Evolutionary conservation across 2,329 filamentous ascomycete genomes (phyloP).

Genomic region (Calonectria naviculata): DNA sequence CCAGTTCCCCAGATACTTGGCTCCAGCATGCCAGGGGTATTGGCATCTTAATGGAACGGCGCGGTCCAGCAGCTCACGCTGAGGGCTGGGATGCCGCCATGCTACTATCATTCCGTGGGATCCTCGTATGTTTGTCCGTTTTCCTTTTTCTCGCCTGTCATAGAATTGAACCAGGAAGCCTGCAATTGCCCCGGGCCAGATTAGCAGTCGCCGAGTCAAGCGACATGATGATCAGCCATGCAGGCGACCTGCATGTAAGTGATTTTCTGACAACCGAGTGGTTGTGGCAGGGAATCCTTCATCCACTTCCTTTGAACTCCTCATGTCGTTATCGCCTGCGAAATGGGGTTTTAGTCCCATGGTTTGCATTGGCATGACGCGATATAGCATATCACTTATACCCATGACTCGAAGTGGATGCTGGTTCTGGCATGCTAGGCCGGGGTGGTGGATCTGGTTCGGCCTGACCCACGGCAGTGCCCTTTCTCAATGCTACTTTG

Average conservation of each 20-base stretch:
- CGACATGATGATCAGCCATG: neutral
- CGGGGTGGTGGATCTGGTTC: slow-evolving; percentile 33
- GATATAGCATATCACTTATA: slow-evolving; percentile 42
- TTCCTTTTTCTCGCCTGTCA: slow-evolving; percentile 1
- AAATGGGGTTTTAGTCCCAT: neutral
- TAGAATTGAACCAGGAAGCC: neutral
- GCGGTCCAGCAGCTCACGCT: slow-evolving; percentile 48
- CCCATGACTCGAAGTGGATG: slow-evolving; percentile 37
- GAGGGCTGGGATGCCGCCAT: slow-evolving; percentile 51
- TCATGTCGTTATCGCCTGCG: slow-evolving; percentile 4
- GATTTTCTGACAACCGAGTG: slow-evolving; percentile 3
- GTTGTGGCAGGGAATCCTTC: slow-evolving; percentile 2
- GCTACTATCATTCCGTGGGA: slow-evolving; percentile 50
- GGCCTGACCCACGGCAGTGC: slow-evolving; percentile 25
- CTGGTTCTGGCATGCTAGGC: slow-evolving; percentile 25
- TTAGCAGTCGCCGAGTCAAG: slow-evolving; percentile 1
- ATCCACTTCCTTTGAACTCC: neutral
- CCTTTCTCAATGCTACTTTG: slow-evolving; percentile 35
- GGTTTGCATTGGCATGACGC: slow-evolving; percentile 38
- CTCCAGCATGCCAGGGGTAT: slow-evolving; percentile 53
- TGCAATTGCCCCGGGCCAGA: neutral
- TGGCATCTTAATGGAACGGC: slow-evolving; percentile 50
- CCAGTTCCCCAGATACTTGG: slow-evolving; percentile 49
- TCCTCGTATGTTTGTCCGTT: slow-evolving; percentile 45
- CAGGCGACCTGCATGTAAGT: slow-evolving; percentile 2